Evolutionary conservation across 352 stramenopile genomes (phyloP), one percentile per base, ranked within the genome.

Genomic region (Chrysophaeum taylorii): DNA sequence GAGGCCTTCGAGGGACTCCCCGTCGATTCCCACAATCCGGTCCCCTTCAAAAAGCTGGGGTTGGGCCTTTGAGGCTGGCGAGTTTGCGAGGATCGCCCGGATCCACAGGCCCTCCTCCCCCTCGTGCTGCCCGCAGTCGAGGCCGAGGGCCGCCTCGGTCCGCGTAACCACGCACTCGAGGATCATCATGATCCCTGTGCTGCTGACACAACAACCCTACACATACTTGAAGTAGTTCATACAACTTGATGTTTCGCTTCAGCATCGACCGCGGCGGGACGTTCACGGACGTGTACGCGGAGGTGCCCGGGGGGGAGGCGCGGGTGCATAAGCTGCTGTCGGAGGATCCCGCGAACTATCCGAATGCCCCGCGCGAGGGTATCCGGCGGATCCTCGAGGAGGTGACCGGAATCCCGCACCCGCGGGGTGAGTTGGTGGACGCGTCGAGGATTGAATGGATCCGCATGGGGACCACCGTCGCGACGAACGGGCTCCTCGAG

Each of bases 401-500:
- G 73, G 95, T 97, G 80, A 93, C 87, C n/a, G 82, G 84, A 69
- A 71, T 86, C 66, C 75, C 82, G 23, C 85, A 97, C 80, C 84
- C 89, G 53, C 81, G 92, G 25, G 81, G 91, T 71, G 62, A 83
- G 50, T 81, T 84, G 0, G 82, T 98, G 25, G 82, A 93, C 67
- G 97, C 91, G 35, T 82, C 80, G 15, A 78, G 83, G 45, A 97
- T 98, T 70, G 89, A 94, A 67, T 94, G 84, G 61, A 98, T 98
- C 75, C 86, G 94, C 35, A 99, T 99, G 95, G 95, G 94, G 25
- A 99, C 94, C 12, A 99, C 95, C 2, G 95, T 99, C 16, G 95
- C 95, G 0, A 99, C 95, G n/a, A 99, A 99, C 76, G 95, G 94
- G 5, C 81, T 99, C 74, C 79, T 99, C 38, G 95, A 99, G 80